Conservation (phyloP, 192 early-diverging fungal species). For the Entomortierella chlamydospora region DNA sequence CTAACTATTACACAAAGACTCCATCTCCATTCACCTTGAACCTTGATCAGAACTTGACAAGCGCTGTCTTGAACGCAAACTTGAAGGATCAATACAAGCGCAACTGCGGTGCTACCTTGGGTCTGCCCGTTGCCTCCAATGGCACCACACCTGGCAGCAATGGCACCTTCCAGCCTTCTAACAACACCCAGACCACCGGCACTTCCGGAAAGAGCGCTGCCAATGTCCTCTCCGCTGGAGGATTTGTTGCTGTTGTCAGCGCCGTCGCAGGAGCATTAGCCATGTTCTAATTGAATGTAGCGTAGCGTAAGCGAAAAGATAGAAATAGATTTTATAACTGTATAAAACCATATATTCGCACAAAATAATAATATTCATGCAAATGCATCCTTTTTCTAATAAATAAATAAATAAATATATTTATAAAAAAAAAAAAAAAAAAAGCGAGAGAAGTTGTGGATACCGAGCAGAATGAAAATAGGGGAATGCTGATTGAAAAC, state of each 20-base stretch:
- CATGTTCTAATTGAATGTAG: background rate
- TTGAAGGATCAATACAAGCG: slow-evolving; percentile 32
- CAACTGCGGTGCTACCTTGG: slow-evolving; percentile 19
- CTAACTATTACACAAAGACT: slow-evolving; percentile 40
- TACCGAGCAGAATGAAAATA: no score
- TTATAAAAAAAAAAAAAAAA: no score
- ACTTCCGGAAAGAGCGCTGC: background rate
- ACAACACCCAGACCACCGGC: slow-evolving; percentile 3
- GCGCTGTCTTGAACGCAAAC: slow-evolving; percentile 1
- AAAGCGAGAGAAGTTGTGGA: no score
- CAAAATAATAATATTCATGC: no score
- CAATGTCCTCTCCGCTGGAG: background rate
- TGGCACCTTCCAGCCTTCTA: slow-evolving; percentile 8
- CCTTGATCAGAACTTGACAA: slow-evolving; percentile 18
- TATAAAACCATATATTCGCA: background rate
- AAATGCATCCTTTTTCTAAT: no score
- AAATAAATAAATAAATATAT: no score
- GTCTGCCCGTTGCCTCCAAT: background rate
- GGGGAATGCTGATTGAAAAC: no score
- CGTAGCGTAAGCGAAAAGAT: background rate
- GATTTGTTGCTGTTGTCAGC: background rate
- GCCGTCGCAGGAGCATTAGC: background rate
- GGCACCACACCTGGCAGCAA: background rate
- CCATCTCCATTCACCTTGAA: slow-evolving; percentile 31
- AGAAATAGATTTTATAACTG: background rate